Base-by-base conservation (phyloP, 177 flowering plant genomes). In the Tripterygium wilfordii region DNA sequence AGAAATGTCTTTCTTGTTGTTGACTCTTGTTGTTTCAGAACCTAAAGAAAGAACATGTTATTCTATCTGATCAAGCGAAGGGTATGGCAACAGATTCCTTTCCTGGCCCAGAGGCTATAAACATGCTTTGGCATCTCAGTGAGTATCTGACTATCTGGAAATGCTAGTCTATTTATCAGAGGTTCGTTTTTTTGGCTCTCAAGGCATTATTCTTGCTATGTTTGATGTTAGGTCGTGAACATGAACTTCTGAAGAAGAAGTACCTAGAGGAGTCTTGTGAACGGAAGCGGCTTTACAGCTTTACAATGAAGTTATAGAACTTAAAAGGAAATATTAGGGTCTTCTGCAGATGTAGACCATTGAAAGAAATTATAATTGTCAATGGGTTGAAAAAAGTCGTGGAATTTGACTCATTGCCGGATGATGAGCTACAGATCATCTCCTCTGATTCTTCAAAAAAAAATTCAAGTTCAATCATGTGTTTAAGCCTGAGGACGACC, bases 241-340 rank as follows among this genome's bases (percentile, higher is more conserved):
- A 76, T 74, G 90, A 74, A 52, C 25, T 57, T 23, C 28, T 81
- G 47, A 74, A 78, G 73, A 83, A 67, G 69, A 83, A 82, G 45
- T 85, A 66, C 44, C 39, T 80, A 7, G 66, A 71, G 25, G 97
- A 83, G 65, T 64, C 67, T 38, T 53, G 53, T 9, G 88, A 89
- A 26, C 44, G 92, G 39, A 89, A 71, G 51, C 69, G 76, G 31
- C 81, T 86, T 14, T n/a, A n/a, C n/a, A n/a, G n/a, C n/a, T n/a
- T n/a, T 86, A 82, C 69, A 89, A 89, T 68, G 90, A 86, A 74
- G 79, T 89, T 45, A 83, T 84, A 51, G 95, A 86, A 65, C 79
- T 89, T 5, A 82, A 74, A n/a, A 64, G 97, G 97, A 20, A 89
- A 89, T 47, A 88, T 88, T 20, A 79, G 89, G 55, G 97, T 88